Percentiles rank a stretch among this genome's conserved stretches.
phyloP scores from a whole-genome alignment of 2,329 filamentous ascomycete genomes.

The Colletotrichum somersetense region DNA sequence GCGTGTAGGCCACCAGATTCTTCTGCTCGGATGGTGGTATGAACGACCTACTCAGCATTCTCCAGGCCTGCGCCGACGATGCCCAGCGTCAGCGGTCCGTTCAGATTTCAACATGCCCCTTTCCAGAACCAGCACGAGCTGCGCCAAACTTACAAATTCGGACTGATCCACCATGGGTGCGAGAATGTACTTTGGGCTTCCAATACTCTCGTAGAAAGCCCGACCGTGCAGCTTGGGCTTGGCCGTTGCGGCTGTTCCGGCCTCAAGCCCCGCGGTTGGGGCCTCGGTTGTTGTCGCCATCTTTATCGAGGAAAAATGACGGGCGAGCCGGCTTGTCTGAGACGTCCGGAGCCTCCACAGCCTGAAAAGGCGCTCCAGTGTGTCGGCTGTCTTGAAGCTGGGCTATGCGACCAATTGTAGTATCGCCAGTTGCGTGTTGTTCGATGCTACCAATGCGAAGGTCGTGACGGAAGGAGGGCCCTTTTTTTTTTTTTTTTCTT shows the following conservation, averaged over 20 bases:
- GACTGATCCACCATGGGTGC: constrained; percentile 99
- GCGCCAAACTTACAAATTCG: constrained; percentile 80
- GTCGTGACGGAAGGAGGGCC: constrained; percentile 7
- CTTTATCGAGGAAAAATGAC: constrained; percentile 27
- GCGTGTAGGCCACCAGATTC: constrained; percentile 86
- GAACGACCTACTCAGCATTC: constrained; percentile 94
- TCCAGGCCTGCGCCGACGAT: constrained; percentile 79
- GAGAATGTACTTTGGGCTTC: constrained; percentile 89
- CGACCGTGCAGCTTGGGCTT: constrained; percentile 79
- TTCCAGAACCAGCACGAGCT: constrained; percentile 19
- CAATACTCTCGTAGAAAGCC: constrained; percentile 94
- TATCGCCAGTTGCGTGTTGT: neutral
- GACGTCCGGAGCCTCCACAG: constrained; percentile 35
- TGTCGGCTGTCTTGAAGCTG: constrained; percentile 6
- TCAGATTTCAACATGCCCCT: neutral
- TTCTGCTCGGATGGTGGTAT: constrained; percentile 74
- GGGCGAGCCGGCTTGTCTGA: constrained; percentile 38
- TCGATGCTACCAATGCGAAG: neutral
- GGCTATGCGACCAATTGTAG: neutral
- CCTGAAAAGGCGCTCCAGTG: constrained; percentile 36
- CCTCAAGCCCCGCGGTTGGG: constrained; percentile 43
- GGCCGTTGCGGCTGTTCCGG: constrained; percentile 16
- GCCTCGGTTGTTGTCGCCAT: constrained; percentile 49
- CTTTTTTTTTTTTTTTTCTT: constrained; percentile 24
- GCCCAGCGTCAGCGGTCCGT: constrained; percentile 1